Base-by-base conservation (phyloP, 176 grass and related monocot species). In the Triticum dicoccoides region DNA sequence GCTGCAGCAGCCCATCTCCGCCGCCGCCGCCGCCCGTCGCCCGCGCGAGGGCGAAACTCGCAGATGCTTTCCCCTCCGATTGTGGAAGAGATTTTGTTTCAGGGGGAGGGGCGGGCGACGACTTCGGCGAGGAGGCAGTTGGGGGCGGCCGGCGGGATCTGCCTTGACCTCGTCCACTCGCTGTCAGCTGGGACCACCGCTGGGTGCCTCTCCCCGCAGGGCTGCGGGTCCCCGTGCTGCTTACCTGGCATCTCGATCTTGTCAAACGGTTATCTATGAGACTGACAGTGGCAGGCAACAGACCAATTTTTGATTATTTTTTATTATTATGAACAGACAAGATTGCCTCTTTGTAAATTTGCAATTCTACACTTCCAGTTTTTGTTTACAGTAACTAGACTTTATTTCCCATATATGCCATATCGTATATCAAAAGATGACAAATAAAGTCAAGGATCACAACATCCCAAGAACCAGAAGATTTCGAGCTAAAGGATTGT, bases 1-100 rank as follows among this genome's bases (percentile, higher is more conserved):
- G 82, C 79, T 86, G 65, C 87, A 96, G 75, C 97, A 98, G 24
- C 94, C 93, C 97, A 98, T 98, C 80, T 35, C 69, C 37, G 51
- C 6, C 39, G 41, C 6, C 35, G 35, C 21, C 66, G 23, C 32
- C 32, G 32, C 25, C 25, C 25, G 41, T 3, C 41, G 72, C 1
- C 35, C 47, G 29, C 81, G 23, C 38, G 18, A 15, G 41, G 23
- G 58, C 59, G 35, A 63, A 65, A 30, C 32, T 25, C 20, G 38
- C 61, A 62, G 59, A 7, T 51, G 8, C 56, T 61, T 29, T 49
- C 10, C 39, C 23, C 84, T 64, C 49, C 62, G 63, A 61, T 82
- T 33, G 9, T 65, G 45, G 24, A 30, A 64, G 77, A 73, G 42
- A 51, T 54, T 80, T 73, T 33, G 20, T 65, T 45, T 14, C 56